Conservation (phyloP, 2,329 filamentous ascomycete genomes). For the Purpureocillium takamizusanense region DNA sequence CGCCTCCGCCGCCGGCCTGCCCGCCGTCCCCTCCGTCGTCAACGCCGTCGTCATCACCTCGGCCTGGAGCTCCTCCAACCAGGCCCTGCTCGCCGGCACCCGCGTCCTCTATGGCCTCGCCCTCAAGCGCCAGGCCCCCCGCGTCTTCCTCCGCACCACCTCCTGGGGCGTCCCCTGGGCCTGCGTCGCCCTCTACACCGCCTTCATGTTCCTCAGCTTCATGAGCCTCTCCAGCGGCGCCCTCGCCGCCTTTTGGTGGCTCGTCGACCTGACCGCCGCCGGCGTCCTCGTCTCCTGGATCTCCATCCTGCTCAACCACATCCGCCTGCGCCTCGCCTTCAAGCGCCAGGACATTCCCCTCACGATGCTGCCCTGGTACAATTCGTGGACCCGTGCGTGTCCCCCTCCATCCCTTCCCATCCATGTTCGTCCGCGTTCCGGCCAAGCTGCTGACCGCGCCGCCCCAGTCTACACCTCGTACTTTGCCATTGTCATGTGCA, state of each 20-base stretch:
- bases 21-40: slow-evolving; percentile 60
- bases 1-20: slow-evolving; percentile 56
- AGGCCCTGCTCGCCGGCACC: slow-evolving; percentile 56
- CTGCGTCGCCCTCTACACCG: slow-evolving; percentile 42
- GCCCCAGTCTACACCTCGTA: slow-evolving; percentile 49
- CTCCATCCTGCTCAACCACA: slow-evolving; percentile 49
- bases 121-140: slow-evolving; percentile 56
- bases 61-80: slow-evolving; percentile 52
- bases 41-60: slow-evolving; percentile 69
- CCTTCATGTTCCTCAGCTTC: slow-evolving; percentile 49
- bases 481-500: slow-evolving; percentile 47
- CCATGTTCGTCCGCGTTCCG: neutral
- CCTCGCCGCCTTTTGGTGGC: slow-evolving; percentile 57
- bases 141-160: slow-evolving; percentile 50
- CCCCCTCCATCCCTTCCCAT: neutral
- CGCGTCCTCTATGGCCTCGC: slow-evolving; percentile 63
- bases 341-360: slow-evolving; percentile 43
- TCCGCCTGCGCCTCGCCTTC: slow-evolving; percentile 45
- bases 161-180: slow-evolving; percentile 54
- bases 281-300: slow-evolving; percentile 58
- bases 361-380: slow-evolving; percentile 50
- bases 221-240: slow-evolving; percentile 48
- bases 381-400: slow-evolving; percentile 49
- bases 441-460: slow-evolving; percentile 6
- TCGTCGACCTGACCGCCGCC: slow-evolving; percentile 51